Evolutionary conservation across 1,284 basidiomycete genomes (phyloP), one percentile per base, ranked within the genome.

Genomic region (Melampsora larici-populina): DNA sequence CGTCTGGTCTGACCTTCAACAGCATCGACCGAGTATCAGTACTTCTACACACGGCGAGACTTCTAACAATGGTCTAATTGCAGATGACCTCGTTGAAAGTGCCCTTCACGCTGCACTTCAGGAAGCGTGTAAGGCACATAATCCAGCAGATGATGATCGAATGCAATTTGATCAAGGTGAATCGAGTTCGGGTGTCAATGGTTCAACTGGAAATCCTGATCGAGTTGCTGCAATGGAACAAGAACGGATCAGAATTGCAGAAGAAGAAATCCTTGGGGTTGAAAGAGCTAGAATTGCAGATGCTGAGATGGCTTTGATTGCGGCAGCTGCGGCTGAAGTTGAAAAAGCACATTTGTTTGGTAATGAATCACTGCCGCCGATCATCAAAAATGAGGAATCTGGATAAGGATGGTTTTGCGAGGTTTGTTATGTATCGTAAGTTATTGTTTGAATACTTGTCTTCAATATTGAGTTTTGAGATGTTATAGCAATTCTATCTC

Each of bases 241-340:
- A 8, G 72, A 75, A 43, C 64, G 33, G 21, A 67, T 60, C 48
- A 21, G 62, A 65, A 43, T 64, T 48, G 36, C 62, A 11, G 72
- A 75, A 58, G 72, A 75, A 18, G 72, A 75, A 4, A 67, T 67
- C n/a, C 36, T 67, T 49, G 64, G 64, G 6, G 65, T 75, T 17
- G 49, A 67, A 58, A 26, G 64, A 9, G 72, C 63, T 9, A 65
- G 64, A 40, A 64, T 64, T 18, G 62, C 62, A 9, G 33, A 64
- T 36, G 62, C 62, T 26, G 72, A 75, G 55, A 43, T 75, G 31
- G 72, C 72, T 21, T 36, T 75, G 33, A 75, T 75, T 31, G 72
- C 64, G 9, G 36, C 36, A 9, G 36, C 36, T 4, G 36, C 36
- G 3, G 36, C 36, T 36, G 36, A 36, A 36, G 36, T 36, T 9